These are phyloP conservation scores for Calonectria pauciramosa DNA, from an alignment of 2,329 filamentous ascomycete genomes.

Conservation along the genomic window DNA sequence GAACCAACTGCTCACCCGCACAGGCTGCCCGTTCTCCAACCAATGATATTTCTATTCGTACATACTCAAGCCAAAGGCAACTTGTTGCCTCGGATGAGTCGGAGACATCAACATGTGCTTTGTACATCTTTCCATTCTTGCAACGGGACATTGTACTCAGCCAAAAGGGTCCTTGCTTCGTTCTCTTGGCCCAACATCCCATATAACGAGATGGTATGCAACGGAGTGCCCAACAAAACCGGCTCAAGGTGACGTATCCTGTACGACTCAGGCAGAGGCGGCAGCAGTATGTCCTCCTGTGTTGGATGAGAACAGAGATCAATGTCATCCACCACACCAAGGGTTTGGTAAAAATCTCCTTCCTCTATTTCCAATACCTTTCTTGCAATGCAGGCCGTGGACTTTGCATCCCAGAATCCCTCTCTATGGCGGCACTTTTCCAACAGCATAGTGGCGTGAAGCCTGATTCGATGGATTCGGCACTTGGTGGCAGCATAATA, in stretches of 20 bases:
- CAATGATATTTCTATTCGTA: neutral
- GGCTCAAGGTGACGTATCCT: constrained; percentile 38
- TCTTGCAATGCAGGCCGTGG: constrained; percentile 48
- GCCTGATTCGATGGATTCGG: constrained; percentile 55
- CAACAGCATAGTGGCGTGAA: constrained; percentile 53
- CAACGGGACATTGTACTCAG: constrained; percentile 30
- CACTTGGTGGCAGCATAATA: constrained; percentile 64
- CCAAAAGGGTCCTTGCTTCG: constrained; percentile 30
- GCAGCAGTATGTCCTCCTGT: constrained; percentile 26
- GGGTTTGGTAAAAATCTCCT: constrained; percentile 32
- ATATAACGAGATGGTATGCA: constrained; percentile 37
- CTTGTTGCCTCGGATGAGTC: neutral
- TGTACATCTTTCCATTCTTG: constrained; percentile 26
- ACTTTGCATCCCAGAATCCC: constrained; percentile 56
- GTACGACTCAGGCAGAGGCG: constrained; percentile 26
- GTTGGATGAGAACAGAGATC: constrained; percentile 20
- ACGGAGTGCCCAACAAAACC: constrained; percentile 35
- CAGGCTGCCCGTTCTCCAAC: neutral
- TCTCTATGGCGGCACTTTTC: constrained; percentile 50
- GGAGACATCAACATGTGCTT: neutral
- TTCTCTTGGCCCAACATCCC: constrained; percentile 27
- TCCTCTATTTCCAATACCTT: constrained; percentile 58
- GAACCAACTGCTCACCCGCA: neutral
- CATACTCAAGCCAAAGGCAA: neutral
- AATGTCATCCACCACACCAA: constrained; percentile 31